phyloP scores from a whole-genome alignment of 2,329 filamentous ascomycete genomes.

The Venturia aucupariae region DNA sequence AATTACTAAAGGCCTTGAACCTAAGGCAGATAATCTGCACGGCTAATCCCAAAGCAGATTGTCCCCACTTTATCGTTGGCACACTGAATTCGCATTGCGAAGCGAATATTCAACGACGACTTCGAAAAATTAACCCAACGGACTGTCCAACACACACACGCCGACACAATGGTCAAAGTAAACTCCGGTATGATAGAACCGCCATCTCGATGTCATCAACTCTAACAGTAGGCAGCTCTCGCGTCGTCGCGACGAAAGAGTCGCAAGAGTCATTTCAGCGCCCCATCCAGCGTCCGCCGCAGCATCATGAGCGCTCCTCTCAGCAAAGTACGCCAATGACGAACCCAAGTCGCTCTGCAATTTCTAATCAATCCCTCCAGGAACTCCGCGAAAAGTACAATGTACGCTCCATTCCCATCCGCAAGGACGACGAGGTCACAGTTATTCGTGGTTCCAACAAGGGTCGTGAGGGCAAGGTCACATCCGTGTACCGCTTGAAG shows the following conservation, averaged over 20 bases:
- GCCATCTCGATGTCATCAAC: not conserved
- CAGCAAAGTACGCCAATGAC: slow-evolving; percentile 41
- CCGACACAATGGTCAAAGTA: slow-evolving; percentile 62
- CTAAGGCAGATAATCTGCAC: too few species aligned
- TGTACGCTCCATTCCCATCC: slow-evolving; percentile 83
- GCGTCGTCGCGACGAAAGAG: slow-evolving; percentile 93
- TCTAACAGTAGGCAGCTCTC: slow-evolving; percentile 26
- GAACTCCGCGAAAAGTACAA: slow-evolving; percentile 99
- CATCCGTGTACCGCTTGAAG: slow-evolving; percentile 82
- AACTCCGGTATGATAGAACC: slow-evolving; percentile 39
- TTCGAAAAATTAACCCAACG: not conserved
- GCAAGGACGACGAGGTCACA: slow-evolving; percentile 62
- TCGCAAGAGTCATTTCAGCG: slow-evolving; percentile 96
- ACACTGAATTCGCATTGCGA: not conserved
- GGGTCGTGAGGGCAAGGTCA: slow-evolving; percentile 97
- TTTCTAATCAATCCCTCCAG: slow-evolving; percentile 34
- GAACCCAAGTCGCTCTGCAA: slow-evolving; percentile 13
- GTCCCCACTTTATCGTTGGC: not conserved
- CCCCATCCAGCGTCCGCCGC: slow-evolving; percentile 88
- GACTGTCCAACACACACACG: slow-evolving; percentile 15
- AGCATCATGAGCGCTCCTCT: slow-evolving; percentile 95
- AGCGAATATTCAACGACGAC: not conserved
- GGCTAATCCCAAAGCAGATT: not conserved
- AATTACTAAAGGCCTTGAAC: too few species aligned
- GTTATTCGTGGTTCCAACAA: slow-evolving; percentile 92